Evolutionary conservation across 345 rosid genomes (phyloP).

Genomic region (Gossypium anomalum): DNA sequence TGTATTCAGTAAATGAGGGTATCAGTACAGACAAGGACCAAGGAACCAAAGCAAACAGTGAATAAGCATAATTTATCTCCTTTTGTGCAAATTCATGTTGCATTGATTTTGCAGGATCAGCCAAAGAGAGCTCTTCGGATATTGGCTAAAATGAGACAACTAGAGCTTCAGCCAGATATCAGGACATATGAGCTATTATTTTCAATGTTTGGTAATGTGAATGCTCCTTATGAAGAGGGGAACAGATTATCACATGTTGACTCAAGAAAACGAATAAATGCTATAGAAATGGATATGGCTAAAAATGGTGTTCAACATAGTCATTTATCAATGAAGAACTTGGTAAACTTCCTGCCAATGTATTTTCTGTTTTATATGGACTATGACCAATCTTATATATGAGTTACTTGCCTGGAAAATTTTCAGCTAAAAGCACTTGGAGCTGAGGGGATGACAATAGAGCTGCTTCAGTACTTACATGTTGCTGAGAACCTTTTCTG

Average conservation of each 20-base stretch:
- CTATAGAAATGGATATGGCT: conserved; percentile 72
- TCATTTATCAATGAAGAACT: conserved; percentile 45
- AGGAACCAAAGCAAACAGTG: not conserved
- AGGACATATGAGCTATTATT: conserved; percentile 65
- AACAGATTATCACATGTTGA: conserved; percentile 51
- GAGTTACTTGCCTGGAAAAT: conserved; percentile 3
- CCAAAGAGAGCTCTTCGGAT: conserved; percentile 69
- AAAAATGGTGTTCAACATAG: conserved; percentile 65
- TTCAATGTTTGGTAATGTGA: conserved; percentile 66
- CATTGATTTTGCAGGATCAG: conserved; percentile 49
- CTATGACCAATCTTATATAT: not conserved
- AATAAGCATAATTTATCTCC: not conserved
- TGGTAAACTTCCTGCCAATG: conserved; percentile 44
- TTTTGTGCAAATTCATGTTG: conserved; percentile 1
- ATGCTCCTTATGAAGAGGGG: conserved; percentile 70
- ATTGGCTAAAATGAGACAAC: conserved; percentile 66
- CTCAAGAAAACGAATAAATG: conserved; percentile 56
- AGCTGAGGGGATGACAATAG: conserved; percentile 65
- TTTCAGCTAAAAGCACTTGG: conserved; percentile 73
- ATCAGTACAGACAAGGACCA: not conserved
- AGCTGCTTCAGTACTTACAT: conserved; percentile 48
- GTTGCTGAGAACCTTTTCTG: conserved; percentile 42
- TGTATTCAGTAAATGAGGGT: not conserved
- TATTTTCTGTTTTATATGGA: conserved; percentile 13
- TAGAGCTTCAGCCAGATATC: conserved; percentile 50